Evolutionary conservation across 768 basidiomycete genomes (phyloP), one percentile per base, ranked within the genome.

Genomic region (Nidularia sp.): DNA sequence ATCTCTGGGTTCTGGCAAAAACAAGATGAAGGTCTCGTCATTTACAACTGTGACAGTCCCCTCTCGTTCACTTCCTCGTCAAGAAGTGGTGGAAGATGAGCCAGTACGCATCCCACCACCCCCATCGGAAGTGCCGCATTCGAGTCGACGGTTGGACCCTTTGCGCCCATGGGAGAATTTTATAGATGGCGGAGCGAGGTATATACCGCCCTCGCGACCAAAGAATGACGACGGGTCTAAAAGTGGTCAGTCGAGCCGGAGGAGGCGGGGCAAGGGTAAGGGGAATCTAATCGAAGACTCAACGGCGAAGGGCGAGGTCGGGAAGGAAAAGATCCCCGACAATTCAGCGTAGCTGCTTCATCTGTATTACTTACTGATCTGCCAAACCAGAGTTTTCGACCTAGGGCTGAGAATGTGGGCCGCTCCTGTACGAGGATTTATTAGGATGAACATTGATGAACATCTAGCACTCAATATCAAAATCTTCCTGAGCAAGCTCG

Each of bases 21-120:
- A n/a, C n/a, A 78, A 74, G 29, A 78, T 78, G 45, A 75, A 67
- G 1, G 70, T 88, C 4, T 75, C 82, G 2, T 80, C 85, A 0
- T 84, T 78, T 57, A 73, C 67, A 4, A 69, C 74, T 5, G 66
- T 72, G 13, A 67, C 72, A 1, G 59, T 70, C 3, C 59, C 67
- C 13, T 74, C 75, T 25, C 66, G 70, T 2, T 61, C 70, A 2
- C 61, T 63, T 0, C 74, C 74, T 0, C 57, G 68, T 25, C 62
- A 53, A 1, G 63, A 71, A 47, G n/a, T n/a, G n/a, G 62, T 58
- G 2, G 67, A 68, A 36, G 68, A 68, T 4, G 74, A 75, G 44
- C 65, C 70, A 2, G 59, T 54, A 6, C 71, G 80, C 33, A 69
- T 79, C 0, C 71, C 68, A 0, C 66, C 68, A 0, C 79, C 76